Base-by-base conservation (phyloP, 208 protist species). In the Wallacemonas rigidus region DNA sequence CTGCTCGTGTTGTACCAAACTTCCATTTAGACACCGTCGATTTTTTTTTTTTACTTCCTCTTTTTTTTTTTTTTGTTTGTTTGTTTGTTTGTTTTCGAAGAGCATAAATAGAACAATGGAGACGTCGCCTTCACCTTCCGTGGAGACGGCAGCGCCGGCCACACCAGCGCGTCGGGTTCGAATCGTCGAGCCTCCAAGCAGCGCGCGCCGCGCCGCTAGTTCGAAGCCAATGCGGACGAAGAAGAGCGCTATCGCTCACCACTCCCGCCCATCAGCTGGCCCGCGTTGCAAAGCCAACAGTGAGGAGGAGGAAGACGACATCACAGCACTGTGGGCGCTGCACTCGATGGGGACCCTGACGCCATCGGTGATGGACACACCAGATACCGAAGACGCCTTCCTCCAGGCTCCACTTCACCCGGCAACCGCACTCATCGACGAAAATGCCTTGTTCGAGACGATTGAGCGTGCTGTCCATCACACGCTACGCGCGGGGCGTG, bases 391-490 rank as follows among this genome's bases (percentile, higher is more conserved):
- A 12, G 64, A 54, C 8, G 26, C 64, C 36, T 55, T 58, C 45
- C 50, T 58, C 4, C 6, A 5, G 38, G 17, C 64, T 0, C 51
- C 64, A 5, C 64, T 69, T 3, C 40, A 65, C 26, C 60, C 64
- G n/a, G 0, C 6, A 15, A 48, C 40, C 12, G 38, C 51, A 35
- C 6, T 45, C 7, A 2, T 58, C 9, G 51, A 69, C 43, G 50
- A 69, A 40, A 45, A 58, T n/a, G 48, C 26, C 17, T 5, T 67
- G 14, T 57, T 75, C 35, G n/a, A 48, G 7, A 44, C 2, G 5
- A 56, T 75, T 12, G 61, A 68, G 62, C 58, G 51, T 40, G 9
- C 50, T 7, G 62, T 69, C n/a, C 60, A 75, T 26, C 44, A 75
- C 36, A 69, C 71, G n/a, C 71, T 75, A 2, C 58, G 60, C 15